Conservation (phyloP, 495 filamentous ascomycete genomes). For the Penicillium riverlandense region DNA sequence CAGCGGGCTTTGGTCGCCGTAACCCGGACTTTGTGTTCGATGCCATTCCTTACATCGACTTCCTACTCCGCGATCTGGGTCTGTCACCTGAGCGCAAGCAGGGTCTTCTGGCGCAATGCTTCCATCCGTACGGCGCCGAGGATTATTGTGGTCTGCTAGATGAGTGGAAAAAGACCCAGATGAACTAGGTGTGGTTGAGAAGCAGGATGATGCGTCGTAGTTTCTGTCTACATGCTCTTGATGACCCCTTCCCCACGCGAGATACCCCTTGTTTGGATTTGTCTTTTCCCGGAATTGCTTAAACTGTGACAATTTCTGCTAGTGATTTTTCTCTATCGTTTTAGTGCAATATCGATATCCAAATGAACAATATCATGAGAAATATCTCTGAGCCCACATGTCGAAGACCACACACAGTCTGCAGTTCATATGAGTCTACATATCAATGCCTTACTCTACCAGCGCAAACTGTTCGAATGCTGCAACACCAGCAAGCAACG, state of each 20-base stretch:
- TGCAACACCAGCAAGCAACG: slow-evolving; percentile 6
- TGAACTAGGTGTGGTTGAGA: neutral
- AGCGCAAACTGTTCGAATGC: slow-evolving; percentile 19
- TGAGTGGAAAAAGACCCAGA: slow-evolving; percentile 40
- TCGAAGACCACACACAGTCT: too few relatives aligned
- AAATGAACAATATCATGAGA: neutral
- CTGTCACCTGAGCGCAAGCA: slow-evolving; percentile 36
- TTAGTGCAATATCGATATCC: too few relatives aligned
- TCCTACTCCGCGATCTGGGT: slow-evolving; percentile 62
- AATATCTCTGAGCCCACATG: neutral
- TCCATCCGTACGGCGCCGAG: slow-evolving; percentile 48
- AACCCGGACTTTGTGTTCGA: slow-evolving; percentile 73
- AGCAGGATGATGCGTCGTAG: too few relatives aligned
- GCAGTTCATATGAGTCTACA: neutral
- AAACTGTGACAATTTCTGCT: too few relatives aligned
- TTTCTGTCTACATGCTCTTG: neutral
- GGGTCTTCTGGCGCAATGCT: slow-evolving; percentile 38
- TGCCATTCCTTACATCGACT: slow-evolving; percentile 67
- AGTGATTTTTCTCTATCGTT: too few relatives aligned
- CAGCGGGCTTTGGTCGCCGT: slow-evolving; percentile 53
- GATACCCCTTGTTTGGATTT: slow-evolving; percentile 3
- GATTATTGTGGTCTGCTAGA: slow-evolving; percentile 56
- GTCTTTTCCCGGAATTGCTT: neutral
- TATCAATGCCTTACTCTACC: slow-evolving; percentile 1
- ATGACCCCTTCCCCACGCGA: neutral